These are phyloP conservation scores for Gentiana straminea DNA, from an alignment of 257 asterid genomes.

Conservation along the genomic window DNA sequence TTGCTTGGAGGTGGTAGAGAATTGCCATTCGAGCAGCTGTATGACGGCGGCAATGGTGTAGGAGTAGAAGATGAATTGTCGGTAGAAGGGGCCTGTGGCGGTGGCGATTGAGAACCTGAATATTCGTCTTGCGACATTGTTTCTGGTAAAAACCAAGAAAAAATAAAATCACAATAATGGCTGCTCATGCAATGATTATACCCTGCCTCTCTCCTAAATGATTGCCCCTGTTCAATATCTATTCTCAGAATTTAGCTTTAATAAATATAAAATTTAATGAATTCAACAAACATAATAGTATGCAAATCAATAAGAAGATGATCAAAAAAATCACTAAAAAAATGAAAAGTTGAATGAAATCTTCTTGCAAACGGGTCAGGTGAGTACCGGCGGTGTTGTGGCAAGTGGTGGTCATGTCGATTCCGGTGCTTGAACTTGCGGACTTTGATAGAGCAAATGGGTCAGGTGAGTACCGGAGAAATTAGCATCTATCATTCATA, in stretches of 20 bases:
- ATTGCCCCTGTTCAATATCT: slow-evolving; percentile 19
- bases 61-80: too few relatives aligned
- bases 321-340: too few relatives aligned
- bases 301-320: too few relatives aligned
- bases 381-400: too few relatives aligned
- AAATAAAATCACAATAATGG: slow-evolving; percentile 1
- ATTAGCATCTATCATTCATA: too few relatives aligned
- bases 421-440: too few relatives aligned
- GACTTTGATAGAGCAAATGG: too few relatives aligned
- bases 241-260: not conserved
- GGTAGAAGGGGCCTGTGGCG: slow-evolving; percentile 18
- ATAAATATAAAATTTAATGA: not conserved
- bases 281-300: not conserved
- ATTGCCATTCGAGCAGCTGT: not conserved
- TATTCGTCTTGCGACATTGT: slow-evolving; percentile 17
- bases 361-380: too few relatives aligned
- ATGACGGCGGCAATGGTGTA: slow-evolving; percentile 7
- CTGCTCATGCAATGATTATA: not conserved
- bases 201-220: slow-evolving; percentile 57
- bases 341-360: too few relatives aligned
- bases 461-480: too few relatives aligned
- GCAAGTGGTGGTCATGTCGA: too few relatives aligned
- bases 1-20: not conserved
- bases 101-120: slow-evolving; percentile 11
- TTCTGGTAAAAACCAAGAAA: not conserved